Conservation (phyloP, 768 basidiomycete genomes). For the Cyathus striatus region DNA sequence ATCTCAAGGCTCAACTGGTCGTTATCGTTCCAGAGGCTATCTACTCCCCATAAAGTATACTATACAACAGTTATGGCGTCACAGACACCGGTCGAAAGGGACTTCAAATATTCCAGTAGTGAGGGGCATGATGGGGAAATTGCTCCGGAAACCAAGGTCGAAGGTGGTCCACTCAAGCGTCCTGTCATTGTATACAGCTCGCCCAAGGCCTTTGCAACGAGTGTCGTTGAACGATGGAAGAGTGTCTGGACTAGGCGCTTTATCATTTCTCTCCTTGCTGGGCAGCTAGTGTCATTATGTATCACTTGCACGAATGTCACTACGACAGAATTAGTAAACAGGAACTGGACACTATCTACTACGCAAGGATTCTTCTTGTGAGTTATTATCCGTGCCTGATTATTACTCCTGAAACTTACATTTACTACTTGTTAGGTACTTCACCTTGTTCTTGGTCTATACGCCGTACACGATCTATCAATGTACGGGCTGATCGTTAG, state of each 20-base stretch:
- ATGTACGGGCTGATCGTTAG: constrained; percentile 42
- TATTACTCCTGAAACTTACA: neutral
- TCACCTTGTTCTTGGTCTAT: constrained; percentile 68
- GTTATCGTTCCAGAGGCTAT: no score
- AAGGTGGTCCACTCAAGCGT: no score
- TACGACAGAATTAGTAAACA: constrained; percentile 67
- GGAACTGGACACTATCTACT: constrained; percentile 72
- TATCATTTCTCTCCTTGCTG: constrained; percentile 62
- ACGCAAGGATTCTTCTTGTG: constrained; percentile 85
- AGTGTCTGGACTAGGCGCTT: constrained; percentile 81
- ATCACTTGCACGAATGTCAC: constrained; percentile 88
- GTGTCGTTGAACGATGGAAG: constrained; percentile 54
- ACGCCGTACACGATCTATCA: constrained; percentile 88
- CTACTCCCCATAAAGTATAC: no score
- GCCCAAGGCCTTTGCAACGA: constrained; percentile 42
- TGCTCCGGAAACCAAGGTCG: no score
- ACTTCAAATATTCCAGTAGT: no score
- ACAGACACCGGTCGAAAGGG: no score
- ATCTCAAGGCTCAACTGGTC: no score
- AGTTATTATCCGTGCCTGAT: constrained; percentile 21
- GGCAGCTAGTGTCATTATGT: constrained; percentile 81
- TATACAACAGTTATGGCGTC: no score
- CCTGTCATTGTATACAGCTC: constrained; percentile 57
- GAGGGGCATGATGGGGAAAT: no score
- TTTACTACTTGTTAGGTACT: constrained; percentile 48